Evolutionary conservation across 2,329 filamentous ascomycete species (phyloP), one percentile per base, ranked within the genome.

Genomic region (Metarhizium humberi): DNA sequence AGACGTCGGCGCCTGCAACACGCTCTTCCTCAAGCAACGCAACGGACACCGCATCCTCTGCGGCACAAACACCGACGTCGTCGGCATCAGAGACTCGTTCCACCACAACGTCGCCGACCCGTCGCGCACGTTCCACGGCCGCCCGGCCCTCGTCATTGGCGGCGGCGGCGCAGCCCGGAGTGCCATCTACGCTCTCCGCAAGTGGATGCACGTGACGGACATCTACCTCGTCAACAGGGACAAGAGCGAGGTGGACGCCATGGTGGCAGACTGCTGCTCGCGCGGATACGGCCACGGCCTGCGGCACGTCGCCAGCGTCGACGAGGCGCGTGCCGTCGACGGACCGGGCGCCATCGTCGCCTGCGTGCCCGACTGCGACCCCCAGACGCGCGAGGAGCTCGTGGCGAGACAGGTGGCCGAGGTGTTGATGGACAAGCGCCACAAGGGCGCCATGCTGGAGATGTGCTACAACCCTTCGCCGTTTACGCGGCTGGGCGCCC

Each of bases 391-490:
- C 2, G 78, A 78, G 32, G 88, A 94, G 73, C 73, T 76, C 32
- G 72, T 75, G 46, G 81, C 86, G 4, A 74, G 88, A 1, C 67
- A 69, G 1, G 76, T 89, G 0, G 68, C 78, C 0, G 75, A 82
- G 62, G 67, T 73, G 3, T 78, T 77, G 50, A 60, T 78, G 11
- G 56, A 58, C 36, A 75, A 75, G 67, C 65, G 74, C 16, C 71
- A 78, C 58, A 86, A 86, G 69, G 87, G 86, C 6, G 82, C 82
- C 6, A 80, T 92, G 55, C 68, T 92, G 57, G 88, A 92, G 69
- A 92, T 92, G 88, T 91, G 87, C 74, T 92, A 92, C 67, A 88
- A 91, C 66, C 88, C 88, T 0, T 74, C 77, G 3, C 85, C 86
- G 0, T 85, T 80, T 67, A 92, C 88, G 0, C 76, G 79, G 60